Evolutionary conservation across 2,329 filamentous ascomycete species (phyloP).

Genomic region (Aspergillus hortae): DNA sequence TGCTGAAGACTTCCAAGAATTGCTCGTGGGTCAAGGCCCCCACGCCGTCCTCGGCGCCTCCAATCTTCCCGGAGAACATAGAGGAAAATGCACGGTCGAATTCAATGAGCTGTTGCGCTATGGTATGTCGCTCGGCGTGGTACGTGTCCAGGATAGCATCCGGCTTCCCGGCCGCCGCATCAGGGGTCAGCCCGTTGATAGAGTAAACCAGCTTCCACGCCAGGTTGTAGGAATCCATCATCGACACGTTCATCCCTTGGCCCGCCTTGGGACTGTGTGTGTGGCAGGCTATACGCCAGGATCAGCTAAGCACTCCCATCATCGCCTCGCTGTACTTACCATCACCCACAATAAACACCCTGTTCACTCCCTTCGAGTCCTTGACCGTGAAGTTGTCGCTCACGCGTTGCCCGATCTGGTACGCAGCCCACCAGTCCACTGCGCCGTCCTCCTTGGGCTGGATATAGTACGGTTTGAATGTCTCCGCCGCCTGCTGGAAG

Average conservation of each 20-base stretch:
- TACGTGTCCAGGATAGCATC: constrained; percentile 36
- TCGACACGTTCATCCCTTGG: constrained; percentile 77
- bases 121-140: constrained; percentile 33
- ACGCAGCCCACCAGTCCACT: constrained; percentile 72
- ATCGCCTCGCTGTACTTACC: constrained; percentile 23
- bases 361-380: constrained; percentile 64
- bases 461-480: constrained; percentile 64
- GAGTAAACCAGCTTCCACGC: constrained; percentile 40
- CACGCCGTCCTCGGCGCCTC: constrained; percentile 19
- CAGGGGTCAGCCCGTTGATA: constrained; percentile 34
- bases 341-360: constrained; percentile 72
- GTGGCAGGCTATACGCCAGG: constrained; percentile 57
- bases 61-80: constrained; percentile 40
- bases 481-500: constrained; percentile 62
- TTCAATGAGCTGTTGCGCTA: constrained; percentile 37
- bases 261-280: constrained; percentile 75
- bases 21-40: constrained; percentile 30
- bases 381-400: constrained; percentile 47
- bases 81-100: constrained; percentile 39
- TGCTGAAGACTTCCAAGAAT: constrained; percentile 35
- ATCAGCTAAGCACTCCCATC: neutral
- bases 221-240: constrained; percentile 53
- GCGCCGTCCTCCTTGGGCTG: constrained; percentile 55
- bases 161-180: constrained; percentile 7
- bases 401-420: constrained; percentile 70